phyloP scores from a whole-genome alignment of 1,284 basidiomycete species.

The Volvariella volvacea region DNA sequence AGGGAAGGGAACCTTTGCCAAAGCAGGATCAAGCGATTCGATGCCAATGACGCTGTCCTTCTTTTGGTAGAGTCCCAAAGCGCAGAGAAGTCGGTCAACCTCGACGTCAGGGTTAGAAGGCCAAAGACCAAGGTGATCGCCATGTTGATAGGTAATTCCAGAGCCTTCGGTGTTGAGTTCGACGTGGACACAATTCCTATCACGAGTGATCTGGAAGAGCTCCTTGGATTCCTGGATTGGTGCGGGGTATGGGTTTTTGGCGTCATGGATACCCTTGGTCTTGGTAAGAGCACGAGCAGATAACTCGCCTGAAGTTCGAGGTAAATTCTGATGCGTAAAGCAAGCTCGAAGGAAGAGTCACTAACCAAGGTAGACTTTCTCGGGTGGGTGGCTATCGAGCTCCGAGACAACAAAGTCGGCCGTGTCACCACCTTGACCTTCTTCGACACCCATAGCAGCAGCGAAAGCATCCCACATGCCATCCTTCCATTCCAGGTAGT shows the following conservation, averaged over 20 bases:
- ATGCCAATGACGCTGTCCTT: constrained; percentile 83
- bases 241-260: constrained; percentile 94
- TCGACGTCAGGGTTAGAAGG: constrained; percentile 91
- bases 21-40: constrained; percentile 92
- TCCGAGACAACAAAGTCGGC: constrained; percentile 92
- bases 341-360: constrained; percentile 8
- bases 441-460: constrained; percentile 79
- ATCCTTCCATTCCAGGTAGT: constrained; percentile 99
- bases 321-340: constrained; percentile 9
- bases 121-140: constrained; percentile 98
- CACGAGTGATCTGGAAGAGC: constrained; percentile 70
- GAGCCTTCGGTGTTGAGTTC: constrained; percentile 94
- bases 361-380: constrained; percentile 88
- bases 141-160: constrained; percentile 97
- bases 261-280: constrained; percentile 91
- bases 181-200: constrained; percentile 93
- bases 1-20: constrained; percentile 99
- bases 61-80: constrained; percentile 79
- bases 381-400: constrained; percentile 61
- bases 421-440: constrained; percentile 93
- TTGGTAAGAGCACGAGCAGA: constrained; percentile 85
- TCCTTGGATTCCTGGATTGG: constrained; percentile 77
- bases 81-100: constrained; percentile 82
- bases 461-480: constrained; percentile 91
- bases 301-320: constrained; percentile 61